These are phyloP conservation scores for Botrytis deweyae DNA, from an alignment of 2,329 filamentous ascomycete species.

Conservation along the genomic window DNA sequence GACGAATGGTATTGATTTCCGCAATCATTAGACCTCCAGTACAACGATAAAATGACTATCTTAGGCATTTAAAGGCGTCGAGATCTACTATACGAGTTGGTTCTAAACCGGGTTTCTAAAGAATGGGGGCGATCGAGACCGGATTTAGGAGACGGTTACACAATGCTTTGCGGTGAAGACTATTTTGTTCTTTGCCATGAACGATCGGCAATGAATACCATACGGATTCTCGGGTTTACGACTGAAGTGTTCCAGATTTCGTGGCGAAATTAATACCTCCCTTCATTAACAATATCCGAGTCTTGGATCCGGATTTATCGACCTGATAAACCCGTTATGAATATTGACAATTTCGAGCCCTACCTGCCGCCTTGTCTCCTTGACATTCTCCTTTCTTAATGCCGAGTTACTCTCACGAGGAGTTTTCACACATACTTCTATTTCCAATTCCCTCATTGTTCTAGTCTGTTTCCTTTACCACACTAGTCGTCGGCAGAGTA, in stretches of 20 bases:
- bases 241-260: neutral
- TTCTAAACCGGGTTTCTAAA: neutral
- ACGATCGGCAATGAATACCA: slow-evolving; percentile 16
- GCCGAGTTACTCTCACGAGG: neutral
- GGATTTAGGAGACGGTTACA: slow-evolving; percentile 14
- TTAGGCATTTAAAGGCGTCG: slow-evolving; percentile 14
- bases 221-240: slow-evolving; percentile 10
- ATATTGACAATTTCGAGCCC: neutral
- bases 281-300: neutral
- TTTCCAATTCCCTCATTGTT: neutral
- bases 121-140: slow-evolving; percentile 14
- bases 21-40: neutral
- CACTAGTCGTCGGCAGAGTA: slow-evolving; percentile 2
- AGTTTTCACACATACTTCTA: neutral
- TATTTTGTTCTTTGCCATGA: neutral
- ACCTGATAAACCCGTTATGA: neutral
- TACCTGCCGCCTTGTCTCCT: neutral
- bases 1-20: neutral
- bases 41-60: neutral
- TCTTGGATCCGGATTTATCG: slow-evolving; percentile 1
- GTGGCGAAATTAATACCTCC: slow-evolving; percentile 8
- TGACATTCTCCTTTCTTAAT: neutral
- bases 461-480: neutral
- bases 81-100: neutral
- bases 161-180: slow-evolving; percentile 19